phyloP scores from a whole-genome alignment of 768 basidiomycete species.

The Lactarius indigo region DNA sequence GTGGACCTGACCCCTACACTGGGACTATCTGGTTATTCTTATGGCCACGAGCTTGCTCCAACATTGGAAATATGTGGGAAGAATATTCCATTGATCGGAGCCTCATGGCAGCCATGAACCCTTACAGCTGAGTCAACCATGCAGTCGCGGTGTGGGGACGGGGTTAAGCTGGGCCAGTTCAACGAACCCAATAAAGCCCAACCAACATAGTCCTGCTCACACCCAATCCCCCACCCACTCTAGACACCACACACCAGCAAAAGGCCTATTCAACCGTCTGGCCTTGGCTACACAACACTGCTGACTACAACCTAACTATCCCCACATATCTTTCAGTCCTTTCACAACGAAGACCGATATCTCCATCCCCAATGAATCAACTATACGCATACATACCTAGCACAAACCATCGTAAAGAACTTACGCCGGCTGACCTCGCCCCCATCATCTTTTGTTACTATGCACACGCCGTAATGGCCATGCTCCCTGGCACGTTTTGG shows the following conservation, averaged over 20 bases:
- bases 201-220: background rate
- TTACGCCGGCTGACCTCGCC: background rate
- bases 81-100: too few species aligned
- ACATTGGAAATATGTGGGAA: too few species aligned
- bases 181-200: background rate
- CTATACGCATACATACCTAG: background rate
- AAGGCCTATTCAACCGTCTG: background rate
- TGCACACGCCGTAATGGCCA: constrained; percentile 20
- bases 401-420: constrained; percentile 2
- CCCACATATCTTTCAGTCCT: background rate
- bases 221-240: background rate
- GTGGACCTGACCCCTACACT: too few species aligned
- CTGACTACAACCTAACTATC: constrained; percentile 10
- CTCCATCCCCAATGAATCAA: background rate
- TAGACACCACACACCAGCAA: background rate
- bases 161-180: too few species aligned
- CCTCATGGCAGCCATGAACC: too few species aligned
- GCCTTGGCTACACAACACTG: constrained; percentile 5
- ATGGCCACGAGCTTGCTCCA: too few species aligned
- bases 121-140: too few species aligned
- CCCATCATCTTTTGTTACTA: constrained; percentile 21
- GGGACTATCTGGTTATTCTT: too few species aligned
- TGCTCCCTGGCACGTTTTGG: constrained; percentile 14
- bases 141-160: too few species aligned
- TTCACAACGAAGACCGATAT: background rate